Percentiles rank a stretch among this genome's conserved stretches.
These are phyloP conservation scores for Podila clonocystis DNA, from an alignment of 192 early-diverging fungal genomes.

Conservation along the genomic window DNA sequence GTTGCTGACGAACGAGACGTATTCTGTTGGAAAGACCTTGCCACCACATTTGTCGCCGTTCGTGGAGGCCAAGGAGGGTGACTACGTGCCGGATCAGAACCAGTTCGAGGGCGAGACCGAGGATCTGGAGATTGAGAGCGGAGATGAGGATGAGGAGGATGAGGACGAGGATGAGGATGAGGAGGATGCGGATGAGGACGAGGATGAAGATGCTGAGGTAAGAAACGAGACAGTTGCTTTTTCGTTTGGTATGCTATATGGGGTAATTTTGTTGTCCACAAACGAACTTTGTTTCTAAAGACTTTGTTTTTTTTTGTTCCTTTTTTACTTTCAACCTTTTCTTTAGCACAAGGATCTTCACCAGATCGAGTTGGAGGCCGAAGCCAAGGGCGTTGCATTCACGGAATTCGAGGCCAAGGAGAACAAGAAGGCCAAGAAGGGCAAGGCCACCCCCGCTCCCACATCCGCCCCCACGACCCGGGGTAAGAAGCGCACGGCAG, in stretches of 20 bases:
- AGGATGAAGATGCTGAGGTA: slow-evolving; percentile 45
- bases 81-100: slow-evolving; percentile 82
- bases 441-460: neutral
- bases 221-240: neutral
- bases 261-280: too few relatives aligned
- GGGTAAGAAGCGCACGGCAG: slow-evolving; percentile 66
- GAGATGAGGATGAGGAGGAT: slow-evolving; percentile 55
- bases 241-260: neutral
- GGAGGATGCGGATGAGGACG: slow-evolving; percentile 27
- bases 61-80: slow-evolving; percentile 84
- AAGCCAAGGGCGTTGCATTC: slow-evolving; percentile 73
- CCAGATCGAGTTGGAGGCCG: slow-evolving; percentile 73
- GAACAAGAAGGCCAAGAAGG: slow-evolving; percentile 53
- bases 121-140: slow-evolving; percentile 68
- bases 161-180: slow-evolving; percentile 45
- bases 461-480: slow-evolving; percentile 11
- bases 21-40: slow-evolving; percentile 82
- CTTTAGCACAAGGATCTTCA: slow-evolving; percentile 56
- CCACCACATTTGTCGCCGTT: slow-evolving; percentile 97
- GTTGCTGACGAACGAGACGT: slow-evolving; percentile 69
- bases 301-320: neutral
- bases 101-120: slow-evolving; percentile 73
- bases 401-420: slow-evolving; percentile 68
- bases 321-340: slow-evolving; percentile 11
- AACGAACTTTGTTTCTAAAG: neutral